Percentiles rank a stretch among this genome's conserved stretches.
Conservation (phyloP, 805 yeast species). For the Sugiyamaella boreocaroliniensis region DNA sequence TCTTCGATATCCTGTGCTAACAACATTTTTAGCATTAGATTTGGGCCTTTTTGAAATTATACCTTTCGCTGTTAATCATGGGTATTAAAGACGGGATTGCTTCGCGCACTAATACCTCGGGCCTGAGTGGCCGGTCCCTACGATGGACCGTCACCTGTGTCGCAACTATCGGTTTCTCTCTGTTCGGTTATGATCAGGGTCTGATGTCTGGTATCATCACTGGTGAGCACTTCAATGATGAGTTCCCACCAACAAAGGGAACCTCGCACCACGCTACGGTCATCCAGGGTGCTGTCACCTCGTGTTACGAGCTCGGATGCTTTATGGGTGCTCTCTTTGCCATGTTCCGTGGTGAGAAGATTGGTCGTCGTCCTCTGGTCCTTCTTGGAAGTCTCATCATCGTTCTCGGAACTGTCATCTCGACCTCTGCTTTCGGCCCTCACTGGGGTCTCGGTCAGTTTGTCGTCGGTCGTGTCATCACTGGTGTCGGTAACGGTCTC, state of each 20-base stretch:
- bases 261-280: constrained; percentile 40
- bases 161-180: constrained; percentile 58
- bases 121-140: constrained; percentile 49
- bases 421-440: constrained; percentile 38
- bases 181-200: constrained; percentile 78
- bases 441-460: constrained; percentile 53
- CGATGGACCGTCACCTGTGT: constrained; percentile 46
- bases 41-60: not conserved
- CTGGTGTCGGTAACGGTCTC: constrained; percentile 73
- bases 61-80: not conserved
- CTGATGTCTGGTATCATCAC: constrained; percentile 45
- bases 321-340: constrained; percentile 65
- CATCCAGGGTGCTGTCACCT: constrained; percentile 55
- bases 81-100: constrained; percentile 2
- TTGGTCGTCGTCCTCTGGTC: constrained; percentile 63
- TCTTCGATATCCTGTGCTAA: not conserved
- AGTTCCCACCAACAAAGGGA: constrained; percentile 48
- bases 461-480: constrained; percentile 62
- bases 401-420: constrained; percentile 57
- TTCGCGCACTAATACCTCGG: constrained; percentile 44
- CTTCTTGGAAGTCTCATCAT: constrained; percentile 48
- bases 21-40: not conserved
- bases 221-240: constrained; percentile 56
- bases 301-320: constrained; percentile 63
- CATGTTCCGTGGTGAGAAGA: constrained; percentile 51